Evolutionary conservation across 345 rosid species (phyloP).

Genomic region (Murraya koenigii): DNA sequence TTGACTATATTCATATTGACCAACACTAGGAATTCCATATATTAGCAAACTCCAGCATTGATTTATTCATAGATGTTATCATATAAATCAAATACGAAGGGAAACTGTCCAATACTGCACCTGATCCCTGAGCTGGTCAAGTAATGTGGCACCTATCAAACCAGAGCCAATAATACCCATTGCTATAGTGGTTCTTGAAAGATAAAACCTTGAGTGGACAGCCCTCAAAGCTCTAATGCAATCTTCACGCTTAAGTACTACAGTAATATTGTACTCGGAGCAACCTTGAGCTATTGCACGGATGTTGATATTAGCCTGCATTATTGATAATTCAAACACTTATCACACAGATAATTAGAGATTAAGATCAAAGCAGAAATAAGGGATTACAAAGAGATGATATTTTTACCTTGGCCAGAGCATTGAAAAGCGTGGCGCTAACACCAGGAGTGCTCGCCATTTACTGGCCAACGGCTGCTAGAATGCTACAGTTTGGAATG

Average conservation of each 20-base stretch:
- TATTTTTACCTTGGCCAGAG: constrained; percentile 76
- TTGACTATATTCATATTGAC: neutral
- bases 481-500: constrained; percentile 87
- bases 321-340: constrained; percentile 2
- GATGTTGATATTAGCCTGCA: constrained; percentile 92
- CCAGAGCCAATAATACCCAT: constrained; percentile 98
- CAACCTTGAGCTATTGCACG: constrained; percentile 99
- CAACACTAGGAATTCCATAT: neutral
- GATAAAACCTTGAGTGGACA: constrained; percentile 96
- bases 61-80: neutral
- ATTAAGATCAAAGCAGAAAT: neutral
- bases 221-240: constrained; percentile 92
- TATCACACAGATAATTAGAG: neutral
- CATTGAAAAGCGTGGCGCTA: constrained; percentile 94
- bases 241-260: constrained; percentile 84
- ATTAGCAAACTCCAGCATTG: neutral
- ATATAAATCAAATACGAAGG: neutral
- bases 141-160: constrained; percentile 86
- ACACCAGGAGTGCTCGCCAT: constrained; percentile 99
- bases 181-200: constrained; percentile 87
- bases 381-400: neutral
- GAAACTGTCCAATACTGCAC: constrained; percentile 28
- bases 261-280: constrained; percentile 95
- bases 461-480: constrained; percentile 97
- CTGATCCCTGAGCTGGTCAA: constrained; percentile 96